These are phyloP conservation scores for Saccharum spontaneum DNA, from an alignment of 176 grass and related monocot species.

Conservation along the genomic window DNA sequence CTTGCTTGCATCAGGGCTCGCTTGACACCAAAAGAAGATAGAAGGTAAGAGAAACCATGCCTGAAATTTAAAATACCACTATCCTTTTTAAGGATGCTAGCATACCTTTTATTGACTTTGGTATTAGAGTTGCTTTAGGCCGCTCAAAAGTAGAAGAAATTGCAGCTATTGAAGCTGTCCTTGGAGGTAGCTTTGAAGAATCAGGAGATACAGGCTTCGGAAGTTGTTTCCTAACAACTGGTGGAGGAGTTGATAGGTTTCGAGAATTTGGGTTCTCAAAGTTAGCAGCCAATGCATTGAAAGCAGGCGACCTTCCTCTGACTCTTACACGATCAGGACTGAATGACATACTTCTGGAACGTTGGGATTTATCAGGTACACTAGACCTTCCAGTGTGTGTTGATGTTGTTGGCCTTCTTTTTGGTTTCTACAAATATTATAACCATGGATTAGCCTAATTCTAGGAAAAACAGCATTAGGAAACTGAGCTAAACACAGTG, in stretches of 20 bases:
- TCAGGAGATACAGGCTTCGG: constrained; percentile 62
- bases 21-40: constrained; percentile 52
- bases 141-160: constrained; percentile 85
- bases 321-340: constrained; percentile 93
- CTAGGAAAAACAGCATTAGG: not conserved
- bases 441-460: constrained; percentile 36
- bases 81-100: constrained; percentile 23
- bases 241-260: constrained; percentile 96
- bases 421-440: constrained; percentile 72
- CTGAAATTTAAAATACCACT: not conserved
- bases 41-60: constrained; percentile 38
- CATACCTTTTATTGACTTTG: constrained; percentile 95
- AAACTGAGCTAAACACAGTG: not conserved
- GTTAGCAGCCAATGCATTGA: constrained; percentile 93
- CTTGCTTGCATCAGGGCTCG: constrained; percentile 63
- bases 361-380: constrained; percentile 86
- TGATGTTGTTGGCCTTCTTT: constrained; percentile 70
- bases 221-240: constrained; percentile 62
- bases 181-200: constrained; percentile 59
- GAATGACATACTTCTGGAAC: constrained; percentile 97
- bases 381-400: constrained; percentile 77
- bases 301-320: constrained; percentile 92
- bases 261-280: constrained; percentile 87
- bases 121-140: constrained; percentile 83
- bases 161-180: constrained; percentile 54